phyloP scores from a whole-genome alignment of 768 basidiomycete species.

The Naematelia aurantialba region DNA sequence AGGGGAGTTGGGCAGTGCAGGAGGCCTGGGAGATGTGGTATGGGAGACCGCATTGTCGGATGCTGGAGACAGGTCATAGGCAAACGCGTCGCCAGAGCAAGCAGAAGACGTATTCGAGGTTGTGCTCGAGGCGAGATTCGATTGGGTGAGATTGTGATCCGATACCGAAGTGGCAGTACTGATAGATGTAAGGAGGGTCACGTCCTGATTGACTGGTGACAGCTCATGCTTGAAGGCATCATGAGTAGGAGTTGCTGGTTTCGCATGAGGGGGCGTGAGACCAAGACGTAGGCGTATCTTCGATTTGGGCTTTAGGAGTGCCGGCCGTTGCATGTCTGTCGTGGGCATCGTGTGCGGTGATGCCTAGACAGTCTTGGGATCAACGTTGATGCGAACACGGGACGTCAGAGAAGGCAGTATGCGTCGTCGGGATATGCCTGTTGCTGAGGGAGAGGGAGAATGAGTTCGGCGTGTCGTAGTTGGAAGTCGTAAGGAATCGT shows the following conservation, averaged over 20 bases:
- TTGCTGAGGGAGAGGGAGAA: no score
- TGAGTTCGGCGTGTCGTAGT: no score
- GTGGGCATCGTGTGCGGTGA: no score
- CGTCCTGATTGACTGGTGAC: not conserved
- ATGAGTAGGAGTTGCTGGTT: conserved; percentile 11
- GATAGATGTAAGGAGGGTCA: not conserved
- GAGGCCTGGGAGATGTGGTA: conserved; percentile 23
- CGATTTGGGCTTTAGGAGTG: conserved; percentile 41
- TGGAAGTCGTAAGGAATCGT: not conserved
- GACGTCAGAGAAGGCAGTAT: not conserved
- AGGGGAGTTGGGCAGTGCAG: not conserved
- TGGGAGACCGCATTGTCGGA: conserved; percentile 18
- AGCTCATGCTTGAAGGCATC: not conserved
- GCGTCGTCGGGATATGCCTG: no score
- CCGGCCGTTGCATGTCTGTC: conserved; percentile 14
- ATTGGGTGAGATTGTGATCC: not conserved
- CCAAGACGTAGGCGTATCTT: conserved; percentile 46
- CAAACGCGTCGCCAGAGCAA: conserved; percentile 33
- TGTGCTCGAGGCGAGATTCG: not conserved
- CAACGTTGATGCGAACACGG: not conserved
- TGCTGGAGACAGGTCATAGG: conserved; percentile 28
- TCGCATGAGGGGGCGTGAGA: conserved; percentile 40
- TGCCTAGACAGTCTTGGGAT: no score
- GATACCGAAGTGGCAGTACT: conserved; percentile 10
- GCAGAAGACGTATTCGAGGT: conserved; percentile 5